These are phyloP conservation scores for Rhizopogon vesiculosus DNA, from an alignment of 768 basidiomycete genomes.

Conservation along the genomic window DNA sequence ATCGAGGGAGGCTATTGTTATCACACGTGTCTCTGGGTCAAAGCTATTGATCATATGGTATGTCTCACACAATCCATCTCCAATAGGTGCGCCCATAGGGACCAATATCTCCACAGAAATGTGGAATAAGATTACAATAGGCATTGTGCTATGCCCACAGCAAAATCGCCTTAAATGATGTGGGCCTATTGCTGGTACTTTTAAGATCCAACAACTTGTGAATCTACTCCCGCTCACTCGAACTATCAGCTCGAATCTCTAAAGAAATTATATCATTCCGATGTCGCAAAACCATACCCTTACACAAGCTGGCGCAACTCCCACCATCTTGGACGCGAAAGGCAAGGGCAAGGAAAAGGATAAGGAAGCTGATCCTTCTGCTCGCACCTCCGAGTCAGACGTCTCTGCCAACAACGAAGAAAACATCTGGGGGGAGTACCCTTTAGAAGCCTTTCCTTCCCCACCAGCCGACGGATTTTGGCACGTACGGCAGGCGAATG, in stretches of 20 bases:
- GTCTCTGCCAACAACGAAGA: not conserved
- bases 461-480: constrained; percentile 22
- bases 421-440: constrained; percentile 15
- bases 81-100: not conserved
- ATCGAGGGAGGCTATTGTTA: too few relatives aligned
- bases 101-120: not conserved
- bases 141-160: not conserved
- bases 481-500: constrained; percentile 14
- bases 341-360: constrained; percentile 5
- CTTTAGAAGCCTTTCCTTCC: constrained; percentile 22
- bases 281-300: not conserved
- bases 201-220: too few relatives aligned
- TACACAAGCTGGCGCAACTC: not conserved
- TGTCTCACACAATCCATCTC: not conserved
- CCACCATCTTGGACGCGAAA: not conserved
- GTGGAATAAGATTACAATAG: not conserved
- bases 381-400: not conserved
- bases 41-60: not conserved
- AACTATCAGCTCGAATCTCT: not conserved
- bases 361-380: not conserved
- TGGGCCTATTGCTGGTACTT: not conserved
- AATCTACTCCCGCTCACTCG: not conserved
- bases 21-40: not conserved
- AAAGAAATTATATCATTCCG: not conserved
- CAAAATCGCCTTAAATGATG: not conserved